These are phyloP conservation scores for Solanum tacnaense DNA, from an alignment of 257 asterid species.

Conservation along the genomic window DNA sequence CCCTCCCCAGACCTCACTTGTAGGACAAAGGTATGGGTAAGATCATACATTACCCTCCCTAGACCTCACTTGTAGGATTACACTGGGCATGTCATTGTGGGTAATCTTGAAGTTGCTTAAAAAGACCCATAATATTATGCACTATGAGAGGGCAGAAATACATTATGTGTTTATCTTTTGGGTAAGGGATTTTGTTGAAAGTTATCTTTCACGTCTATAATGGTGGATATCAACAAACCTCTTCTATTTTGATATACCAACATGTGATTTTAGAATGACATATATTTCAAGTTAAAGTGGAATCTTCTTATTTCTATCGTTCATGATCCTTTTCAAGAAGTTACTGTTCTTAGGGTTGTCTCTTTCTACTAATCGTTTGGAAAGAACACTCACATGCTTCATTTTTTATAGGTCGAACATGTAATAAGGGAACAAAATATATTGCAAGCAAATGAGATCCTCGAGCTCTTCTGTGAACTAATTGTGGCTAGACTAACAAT, in stretches of 20 bases:
- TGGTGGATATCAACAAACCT: background rate
- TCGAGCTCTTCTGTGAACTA: constrained; percentile 90
- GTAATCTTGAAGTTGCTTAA: background rate
- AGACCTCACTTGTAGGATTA: background rate
- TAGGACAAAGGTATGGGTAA: background rate
- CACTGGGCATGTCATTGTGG: background rate
- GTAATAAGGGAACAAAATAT: constrained; percentile 89
- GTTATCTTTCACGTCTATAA: background rate
- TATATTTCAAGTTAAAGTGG: background rate
- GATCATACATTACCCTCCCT: background rate
- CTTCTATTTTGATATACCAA: background rate
- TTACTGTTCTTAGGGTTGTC: background rate
- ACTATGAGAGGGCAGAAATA: background rate
- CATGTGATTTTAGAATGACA: background rate
- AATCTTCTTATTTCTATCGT: background rate
- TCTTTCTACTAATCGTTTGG: background rate
- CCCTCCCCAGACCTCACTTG: background rate
- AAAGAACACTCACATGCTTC: background rate
- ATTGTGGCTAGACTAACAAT: constrained; percentile 75
- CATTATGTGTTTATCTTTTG: background rate
- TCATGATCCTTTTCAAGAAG: background rate
- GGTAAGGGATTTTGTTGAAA: background rate
- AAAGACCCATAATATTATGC: background rate
- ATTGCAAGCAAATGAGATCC: constrained; percentile 87
- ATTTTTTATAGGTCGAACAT: constrained; percentile 63